Percentiles rank a stretch among this genome's conserved stretches.
Conservation (phyloP, 305 asterid species). For the Solanum hybrid region DNA sequence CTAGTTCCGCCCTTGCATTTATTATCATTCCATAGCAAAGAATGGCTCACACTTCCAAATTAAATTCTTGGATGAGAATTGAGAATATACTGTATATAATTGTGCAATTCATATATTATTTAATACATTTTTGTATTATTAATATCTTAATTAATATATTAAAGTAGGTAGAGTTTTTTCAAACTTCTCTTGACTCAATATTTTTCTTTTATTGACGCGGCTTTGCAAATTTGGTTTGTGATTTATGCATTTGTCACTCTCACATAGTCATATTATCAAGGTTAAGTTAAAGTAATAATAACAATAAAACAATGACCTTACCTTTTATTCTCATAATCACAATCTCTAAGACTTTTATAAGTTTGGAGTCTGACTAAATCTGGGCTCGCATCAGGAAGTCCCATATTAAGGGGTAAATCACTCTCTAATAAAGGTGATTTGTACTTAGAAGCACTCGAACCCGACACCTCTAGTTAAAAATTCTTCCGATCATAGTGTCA, state of each 20-base stretch:
- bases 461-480: too few relatives aligned
- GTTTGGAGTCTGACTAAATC: neutral
- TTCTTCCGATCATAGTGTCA: neutral
- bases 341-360: neutral
- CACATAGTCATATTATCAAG: neutral
- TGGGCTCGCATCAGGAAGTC: neutral
- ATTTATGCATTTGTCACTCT: neutral
- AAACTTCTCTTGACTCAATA: too few relatives aligned
- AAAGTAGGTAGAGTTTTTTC: too few relatives aligned
- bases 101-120: neutral
- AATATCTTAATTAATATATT: too few relatives aligned
- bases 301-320: neutral
- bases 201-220: too few relatives aligned
- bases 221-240: neutral
- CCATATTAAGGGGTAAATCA: neutral
- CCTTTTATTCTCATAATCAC: neutral
- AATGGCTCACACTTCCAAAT: neutral
- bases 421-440: neutral
- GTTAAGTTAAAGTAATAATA: neutral
- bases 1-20: neutral
- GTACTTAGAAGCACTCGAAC: neutral
- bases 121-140: too few relatives aligned
- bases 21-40: neutral
- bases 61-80: neutral
- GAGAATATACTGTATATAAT: neutral